Conservation (phyloP, 1,139 yeast genomes). For the Taphrina pruni region DNA sequence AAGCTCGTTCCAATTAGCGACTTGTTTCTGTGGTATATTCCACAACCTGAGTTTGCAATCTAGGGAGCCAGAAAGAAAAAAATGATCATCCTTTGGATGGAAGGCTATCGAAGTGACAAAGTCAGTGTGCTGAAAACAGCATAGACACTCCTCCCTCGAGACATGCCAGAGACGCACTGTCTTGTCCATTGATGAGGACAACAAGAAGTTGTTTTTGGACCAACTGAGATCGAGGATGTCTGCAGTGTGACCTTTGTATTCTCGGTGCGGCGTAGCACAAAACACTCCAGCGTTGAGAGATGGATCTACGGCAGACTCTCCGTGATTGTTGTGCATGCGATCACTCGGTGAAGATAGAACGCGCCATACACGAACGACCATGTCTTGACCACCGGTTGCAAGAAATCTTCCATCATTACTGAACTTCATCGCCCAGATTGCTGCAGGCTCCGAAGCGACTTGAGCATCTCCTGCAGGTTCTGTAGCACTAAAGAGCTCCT, state of each 20-base stretch:
- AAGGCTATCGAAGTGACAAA: conserved; percentile 82
- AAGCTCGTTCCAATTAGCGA: conserved; percentile 56
- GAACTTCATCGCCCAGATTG: conserved; percentile 75
- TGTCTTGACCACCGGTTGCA: conserved; percentile 83
- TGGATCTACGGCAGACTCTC: conserved; percentile 15
- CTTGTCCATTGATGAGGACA: conserved; percentile 85
- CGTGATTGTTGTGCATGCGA: conserved; percentile 41
- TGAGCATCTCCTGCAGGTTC: conserved; percentile 4
- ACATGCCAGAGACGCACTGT: conserved; percentile 87
- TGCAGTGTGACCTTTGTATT: conserved; percentile 69
- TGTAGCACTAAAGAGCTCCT: conserved; percentile 59
- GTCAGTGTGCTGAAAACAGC: conserved; percentile 74
- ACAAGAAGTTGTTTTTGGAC: conserved; percentile 83
- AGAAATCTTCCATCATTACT: conserved; percentile 78
- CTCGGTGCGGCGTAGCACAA: conserved; percentile 67
- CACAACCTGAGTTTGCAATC: conserved; percentile 80
- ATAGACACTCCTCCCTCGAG: conserved; percentile 66
- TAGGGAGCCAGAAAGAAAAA: conserved; percentile 80
- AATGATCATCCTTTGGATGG: conserved; percentile 87
- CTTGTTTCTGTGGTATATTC: conserved; percentile 80
- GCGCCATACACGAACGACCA: conserved; percentile 73
- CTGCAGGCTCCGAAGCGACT: conserved; percentile 51
- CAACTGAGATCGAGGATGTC: conserved; percentile 79
- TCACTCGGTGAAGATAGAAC: conserved; percentile 74
- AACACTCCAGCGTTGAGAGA: conserved; percentile 75